Conservation (phyloP, 1,284 basidiomycete genomes). For the Microbotryomycetes sp. region DNA sequence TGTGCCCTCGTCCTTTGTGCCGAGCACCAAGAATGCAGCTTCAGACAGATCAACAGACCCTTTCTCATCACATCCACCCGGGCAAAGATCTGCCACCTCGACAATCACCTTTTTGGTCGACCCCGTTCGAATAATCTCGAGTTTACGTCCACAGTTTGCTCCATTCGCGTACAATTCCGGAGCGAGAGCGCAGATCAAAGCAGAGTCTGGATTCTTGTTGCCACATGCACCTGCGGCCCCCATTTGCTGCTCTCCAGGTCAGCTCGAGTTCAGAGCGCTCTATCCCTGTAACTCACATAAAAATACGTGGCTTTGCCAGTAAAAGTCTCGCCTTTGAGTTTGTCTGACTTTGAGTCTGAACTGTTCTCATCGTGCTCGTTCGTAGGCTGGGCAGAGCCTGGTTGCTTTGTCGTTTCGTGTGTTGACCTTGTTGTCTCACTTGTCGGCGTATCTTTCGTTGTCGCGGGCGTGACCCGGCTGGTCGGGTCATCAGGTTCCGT, state of each 20-base stretch:
- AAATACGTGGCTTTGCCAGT: too few species aligned
- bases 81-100: slow-evolving; percentile 68
- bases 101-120: slow-evolving; percentile 57
- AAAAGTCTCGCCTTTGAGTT: too few species aligned
- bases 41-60: slow-evolving; percentile 56
- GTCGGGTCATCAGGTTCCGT: too few species aligned
- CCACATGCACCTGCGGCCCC: slow-evolving; percentile 30
- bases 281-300: too few species aligned
- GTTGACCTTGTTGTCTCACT: too few species aligned
- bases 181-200: slow-evolving; percentile 57
- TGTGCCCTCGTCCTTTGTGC: background rate
- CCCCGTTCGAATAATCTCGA: background rate
- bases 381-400: too few species aligned
- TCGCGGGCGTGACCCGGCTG: too few species aligned
- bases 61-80: background rate
- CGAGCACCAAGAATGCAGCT: slow-evolving; percentile 62
- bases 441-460: too few species aligned
- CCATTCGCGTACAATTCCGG: slow-evolving; percentile 42
- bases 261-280: too few species aligned
- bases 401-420: too few species aligned
- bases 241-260: background rate
- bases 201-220: slow-evolving; percentile 27
- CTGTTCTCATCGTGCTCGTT: too few species aligned
- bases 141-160: slow-evolving; percentile 52
- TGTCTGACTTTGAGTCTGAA: too few species aligned